Conservation (phyloP, 2,329 filamentous ascomycete genomes). For the Diaporthe eres region DNA sequence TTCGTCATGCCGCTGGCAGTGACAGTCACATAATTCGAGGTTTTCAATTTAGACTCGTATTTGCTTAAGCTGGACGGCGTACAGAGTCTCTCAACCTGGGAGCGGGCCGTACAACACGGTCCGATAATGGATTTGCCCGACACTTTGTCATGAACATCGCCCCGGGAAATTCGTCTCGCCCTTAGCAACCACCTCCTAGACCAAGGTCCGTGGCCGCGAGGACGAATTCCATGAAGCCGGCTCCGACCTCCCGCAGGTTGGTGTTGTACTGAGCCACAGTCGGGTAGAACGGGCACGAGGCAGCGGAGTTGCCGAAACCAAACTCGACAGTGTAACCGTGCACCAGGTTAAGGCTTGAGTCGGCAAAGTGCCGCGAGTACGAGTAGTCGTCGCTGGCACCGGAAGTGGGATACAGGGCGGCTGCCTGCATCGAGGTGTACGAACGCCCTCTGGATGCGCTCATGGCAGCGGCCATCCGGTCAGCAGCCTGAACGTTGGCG, state of each 20-base stretch:
- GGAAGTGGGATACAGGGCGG: constrained; percentile 61
- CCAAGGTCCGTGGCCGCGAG: constrained; percentile 23
- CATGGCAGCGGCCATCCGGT: constrained; percentile 57
- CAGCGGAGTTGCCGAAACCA: constrained; percentile 49
- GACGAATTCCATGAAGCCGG: constrained; percentile 61
- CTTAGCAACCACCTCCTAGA: constrained; percentile 18
- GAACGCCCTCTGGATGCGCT: constrained; percentile 52
- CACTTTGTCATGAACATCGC: neutral
- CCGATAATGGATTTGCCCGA: neutral
- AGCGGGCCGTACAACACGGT: neutral
- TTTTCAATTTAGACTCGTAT: neutral
- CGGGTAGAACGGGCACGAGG: constrained; percentile 61
- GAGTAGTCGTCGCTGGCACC: constrained; percentile 64
- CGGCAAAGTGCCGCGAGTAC: constrained; percentile 58
- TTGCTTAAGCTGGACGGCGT: neutral
- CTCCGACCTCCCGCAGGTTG: constrained; percentile 60
- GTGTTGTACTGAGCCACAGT: constrained; percentile 57
- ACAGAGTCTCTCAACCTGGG: neutral
- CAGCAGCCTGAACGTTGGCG: constrained; percentile 50
- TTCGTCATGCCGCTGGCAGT: no score
- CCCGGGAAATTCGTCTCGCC: neutral
- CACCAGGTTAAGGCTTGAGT: constrained; percentile 54
- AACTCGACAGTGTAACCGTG: constrained; percentile 64
- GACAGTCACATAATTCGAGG: neutral
- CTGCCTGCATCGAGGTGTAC: constrained; percentile 56